Conservation (phyloP, 495 filamentous ascomycete species). For the Hypomontagnella monticulosa region DNA sequence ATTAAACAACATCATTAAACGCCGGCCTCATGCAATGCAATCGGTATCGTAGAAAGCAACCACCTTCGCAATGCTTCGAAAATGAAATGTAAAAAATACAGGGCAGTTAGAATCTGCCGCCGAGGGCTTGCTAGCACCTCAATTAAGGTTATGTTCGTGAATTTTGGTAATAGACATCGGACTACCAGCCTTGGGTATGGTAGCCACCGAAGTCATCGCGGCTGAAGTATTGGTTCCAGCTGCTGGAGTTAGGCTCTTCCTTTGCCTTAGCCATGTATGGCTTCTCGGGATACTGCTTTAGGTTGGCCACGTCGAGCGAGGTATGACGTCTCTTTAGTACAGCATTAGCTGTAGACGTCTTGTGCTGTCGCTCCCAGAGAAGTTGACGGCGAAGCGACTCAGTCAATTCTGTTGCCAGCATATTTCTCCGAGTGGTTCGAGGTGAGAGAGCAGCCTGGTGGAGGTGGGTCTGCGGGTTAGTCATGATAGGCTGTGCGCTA, state of each 20-base stretch:
- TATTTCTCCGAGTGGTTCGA: conserved; percentile 92
- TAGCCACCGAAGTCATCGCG: conserved; percentile 60
- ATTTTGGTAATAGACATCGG: conserved; percentile 23
- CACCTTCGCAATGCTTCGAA: conserved; percentile 51
- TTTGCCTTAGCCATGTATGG: conserved; percentile 59
- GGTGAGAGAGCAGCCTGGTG: conserved; percentile 80
- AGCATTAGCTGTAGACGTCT: conserved; percentile 86
- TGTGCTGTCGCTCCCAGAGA: conserved; percentile 63
- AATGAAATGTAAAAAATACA: conserved; percentile 52
- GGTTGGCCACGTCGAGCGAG: conserved; percentile 84
- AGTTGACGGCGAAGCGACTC: conserved; percentile 61
- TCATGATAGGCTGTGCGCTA: conserved; percentile 80
- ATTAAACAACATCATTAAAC: conserved; percentile 51
- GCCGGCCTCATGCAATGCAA: conserved; percentile 56
- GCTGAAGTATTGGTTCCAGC: conserved; percentile 62
- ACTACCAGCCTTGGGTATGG: conserved; percentile 65
- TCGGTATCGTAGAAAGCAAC: conserved; percentile 52
- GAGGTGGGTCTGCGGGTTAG: conserved; percentile 71
- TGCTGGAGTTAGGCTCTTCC: conserved; percentile 55
- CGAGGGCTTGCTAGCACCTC: conserved; percentile 44
- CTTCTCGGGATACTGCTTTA: conserved; percentile 76
- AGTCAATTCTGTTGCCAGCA: conserved; percentile 90
- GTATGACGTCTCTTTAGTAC: conserved; percentile 93
- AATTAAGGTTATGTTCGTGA: conserved; percentile 38
- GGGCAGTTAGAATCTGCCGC: conserved; percentile 48